Evolutionary conservation across 306 rosid genomes (phyloP), one percentile per base, ranked within the genome.

Genomic region (Prunus mongolica): DNA sequence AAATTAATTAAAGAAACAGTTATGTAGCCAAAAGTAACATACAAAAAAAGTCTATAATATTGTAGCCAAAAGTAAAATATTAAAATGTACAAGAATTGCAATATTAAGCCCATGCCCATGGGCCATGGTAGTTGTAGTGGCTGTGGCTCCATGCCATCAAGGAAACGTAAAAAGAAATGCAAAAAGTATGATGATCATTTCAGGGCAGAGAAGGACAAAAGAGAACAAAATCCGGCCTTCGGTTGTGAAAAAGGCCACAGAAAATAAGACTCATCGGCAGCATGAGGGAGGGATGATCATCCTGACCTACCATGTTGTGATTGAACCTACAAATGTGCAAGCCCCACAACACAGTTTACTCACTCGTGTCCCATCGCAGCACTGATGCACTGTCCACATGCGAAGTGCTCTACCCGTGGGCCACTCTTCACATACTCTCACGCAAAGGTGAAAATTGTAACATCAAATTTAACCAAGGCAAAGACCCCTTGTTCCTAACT

Each of bases 221-320:
- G 14, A 38, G 20, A 71, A 24, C 13, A 24, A 72, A 72, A 57
- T 22, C n/a, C 12, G 9, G 6, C 44, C 44, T 38, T 38, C 7
- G 9, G 44, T 38, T 6, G 44, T 38, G 44, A 1, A 7, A 47
- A 1, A 22, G 24, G 12, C 47, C 27, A 79, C 4, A 46, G 13
- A n/a, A 74, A 49, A 54, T 67, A 57, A 38, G 20, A 71, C 58
- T 44, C 72, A 24, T 14, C 44, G 44, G 1, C 44, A 38, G 44
- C 9, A 38, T 38, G 44, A 38, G 44, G 9, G 3, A 38, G 41
- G 12, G 46, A 61, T 73, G 27, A 73, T 67, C 62, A 60, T 30
- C 27, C 68, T 61, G 69, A 14, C 77, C 86, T 11, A 64, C 77
- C 76, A 49, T 22, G 65, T 19, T 8, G 22, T 20, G 69, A 67